Evolutionary conservation across 257 asterid species (phyloP), one percentile per base, ranked within the genome.

Genomic region (Fraxinus excelsior): DNA sequence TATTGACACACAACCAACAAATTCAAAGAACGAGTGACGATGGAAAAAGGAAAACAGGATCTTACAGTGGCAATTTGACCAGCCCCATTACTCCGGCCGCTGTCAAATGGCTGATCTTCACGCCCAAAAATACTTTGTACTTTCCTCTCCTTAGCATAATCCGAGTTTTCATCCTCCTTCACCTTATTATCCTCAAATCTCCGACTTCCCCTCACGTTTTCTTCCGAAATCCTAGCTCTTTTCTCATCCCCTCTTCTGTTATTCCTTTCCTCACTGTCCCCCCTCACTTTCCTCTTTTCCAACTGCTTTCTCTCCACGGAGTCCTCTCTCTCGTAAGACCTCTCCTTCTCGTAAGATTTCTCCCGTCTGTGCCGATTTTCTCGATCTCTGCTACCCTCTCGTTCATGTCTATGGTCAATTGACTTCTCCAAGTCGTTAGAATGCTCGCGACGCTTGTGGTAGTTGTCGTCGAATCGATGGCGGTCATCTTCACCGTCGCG

Each of bases 241-340:
- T 92, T 92, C n/a, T 83, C 87, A 58, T 23, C 67, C 75, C 85
- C 32, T 28, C 77, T 29, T 74, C 78, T 35, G 49, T 6, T 40
- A 25, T 78, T 80, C 76, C 86, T 86, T 84, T 90, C 96, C 82
- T 82, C 92, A 83, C 85, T 90, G 65, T 86, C 94, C 46, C 80
- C 90, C 79, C 94, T 87, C 65, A 87, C 94, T 76, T 91, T 93
- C 83, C 97, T 90, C 91, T 86, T 91, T 42, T 40, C 67, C 16
- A 7, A 67, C 32, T 72, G 58, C 85, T 80, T 90, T 62, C 96
- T 85, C 86, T 90, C 97, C 46, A 78, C 82, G 6, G 90, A 91
- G 35, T 79, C 91, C 83, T 87, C 98, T 83, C 92, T 85, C 67
- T 88, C 89, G 32, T 71, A 44, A 6, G 44, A 53, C 51, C 77